Evolutionary conservation across 306 rosid species (phyloP).

Genomic region (Lablab purpureus): DNA sequence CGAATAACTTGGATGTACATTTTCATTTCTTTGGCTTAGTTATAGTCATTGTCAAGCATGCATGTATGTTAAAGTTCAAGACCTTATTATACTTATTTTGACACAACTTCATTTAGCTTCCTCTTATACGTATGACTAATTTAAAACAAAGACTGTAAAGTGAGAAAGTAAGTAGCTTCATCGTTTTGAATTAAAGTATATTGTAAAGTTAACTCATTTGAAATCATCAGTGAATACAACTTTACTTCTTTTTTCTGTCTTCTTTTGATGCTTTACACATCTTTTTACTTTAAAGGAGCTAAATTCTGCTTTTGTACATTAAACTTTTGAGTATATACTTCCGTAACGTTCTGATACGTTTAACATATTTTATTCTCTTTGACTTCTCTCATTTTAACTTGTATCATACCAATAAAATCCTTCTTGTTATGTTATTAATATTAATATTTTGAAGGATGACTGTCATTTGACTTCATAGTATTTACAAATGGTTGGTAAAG

Average conservation of each 20-base stretch:
- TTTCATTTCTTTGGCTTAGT: conserved; percentile 18
- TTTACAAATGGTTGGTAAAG: neutral
- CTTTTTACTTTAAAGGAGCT: neutral
- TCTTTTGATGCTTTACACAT: neutral
- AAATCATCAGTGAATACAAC: neutral
- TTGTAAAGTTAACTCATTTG: neutral
- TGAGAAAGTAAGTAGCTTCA: neutral
- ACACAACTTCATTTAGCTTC: neutral
- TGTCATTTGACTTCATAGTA: neutral
- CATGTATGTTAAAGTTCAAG: neutral
- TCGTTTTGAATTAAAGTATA: conserved; percentile 11
- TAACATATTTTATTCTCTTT: neutral
- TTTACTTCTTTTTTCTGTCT: neutral
- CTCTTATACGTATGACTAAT: neutral
- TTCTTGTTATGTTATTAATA: conserved; percentile 3
- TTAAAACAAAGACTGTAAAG: conserved; percentile 2
- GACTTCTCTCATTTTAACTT: neutral
- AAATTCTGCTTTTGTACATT: neutral
- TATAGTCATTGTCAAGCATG: conserved; percentile 1
- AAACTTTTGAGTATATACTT: conserved; percentile 14
- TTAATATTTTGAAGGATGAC: neutral
- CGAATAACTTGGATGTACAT: neutral
- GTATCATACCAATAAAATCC: neutral
- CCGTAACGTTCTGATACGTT: neutral
- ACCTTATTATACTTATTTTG: neutral